Conservation (phyloP, 169 alveolate genomes). For the Fabrea salina region DNA sequence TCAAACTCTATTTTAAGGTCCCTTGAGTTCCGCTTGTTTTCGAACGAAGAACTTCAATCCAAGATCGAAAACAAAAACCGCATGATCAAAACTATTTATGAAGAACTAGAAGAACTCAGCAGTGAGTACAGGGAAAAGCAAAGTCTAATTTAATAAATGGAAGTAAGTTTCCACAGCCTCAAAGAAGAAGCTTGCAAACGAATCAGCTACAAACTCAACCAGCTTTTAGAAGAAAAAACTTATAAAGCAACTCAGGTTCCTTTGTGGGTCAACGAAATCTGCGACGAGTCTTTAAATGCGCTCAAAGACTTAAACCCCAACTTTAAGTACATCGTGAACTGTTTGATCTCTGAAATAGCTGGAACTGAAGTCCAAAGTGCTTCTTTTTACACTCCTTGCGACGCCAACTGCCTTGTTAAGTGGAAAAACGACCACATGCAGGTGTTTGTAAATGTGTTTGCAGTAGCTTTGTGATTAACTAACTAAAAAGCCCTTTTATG, state of each 20-base stretch:
- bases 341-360: background rate
- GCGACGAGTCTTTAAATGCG: background rate
- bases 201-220: background rate
- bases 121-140: too few relatives aligned
- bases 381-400: background rate
- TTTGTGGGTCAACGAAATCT: background rate
- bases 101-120: too few relatives aligned
- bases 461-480: conserved; percentile 3
- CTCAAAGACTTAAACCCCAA: background rate
- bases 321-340: conserved; percentile 8
- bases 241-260: background rate
- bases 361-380: background rate
- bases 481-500: too few relatives aligned
- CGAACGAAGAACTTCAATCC: too few relatives aligned
- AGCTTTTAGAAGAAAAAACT: background rate
- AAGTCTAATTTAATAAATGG: background rate
- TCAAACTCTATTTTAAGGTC: too few relatives aligned
- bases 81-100: too few relatives aligned
- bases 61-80: too few relatives aligned
- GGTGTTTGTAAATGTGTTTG: background rate
- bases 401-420: background rate
- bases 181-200: conserved; percentile 13
- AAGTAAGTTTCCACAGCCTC: background rate
- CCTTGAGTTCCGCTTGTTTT: too few relatives aligned
- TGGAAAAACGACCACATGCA: background rate